Conservation (phyloP, 805 yeast genomes). For the Cyberlindnera japonica region DNA sequence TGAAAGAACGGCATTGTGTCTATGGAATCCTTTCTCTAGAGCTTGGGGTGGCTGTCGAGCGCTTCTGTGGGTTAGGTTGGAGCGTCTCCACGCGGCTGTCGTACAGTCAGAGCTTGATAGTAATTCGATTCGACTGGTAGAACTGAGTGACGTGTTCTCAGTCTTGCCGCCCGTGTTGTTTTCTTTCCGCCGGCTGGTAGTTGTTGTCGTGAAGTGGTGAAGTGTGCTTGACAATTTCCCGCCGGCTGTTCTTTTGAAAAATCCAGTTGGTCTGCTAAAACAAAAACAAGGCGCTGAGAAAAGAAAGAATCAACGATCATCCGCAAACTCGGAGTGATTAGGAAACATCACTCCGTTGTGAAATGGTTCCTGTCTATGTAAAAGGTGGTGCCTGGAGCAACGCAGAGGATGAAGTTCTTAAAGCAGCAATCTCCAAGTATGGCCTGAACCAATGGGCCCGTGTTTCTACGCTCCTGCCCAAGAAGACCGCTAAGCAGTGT, state of each 20-base stretch:
- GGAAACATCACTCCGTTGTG: too few relatives aligned
- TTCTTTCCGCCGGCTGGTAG: neutral
- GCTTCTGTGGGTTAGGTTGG: neutral
- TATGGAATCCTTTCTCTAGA: neutral
- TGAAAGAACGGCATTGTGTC: slow-evolving; percentile 37
- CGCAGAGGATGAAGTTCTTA: slow-evolving; percentile 76
- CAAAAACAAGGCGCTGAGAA: neutral
- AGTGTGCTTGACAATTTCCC: slow-evolving; percentile 1
- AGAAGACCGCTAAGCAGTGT: slow-evolving; percentile 88
- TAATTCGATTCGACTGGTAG: too few relatives aligned
- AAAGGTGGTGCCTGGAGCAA: slow-evolving; percentile 93
- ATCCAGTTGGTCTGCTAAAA: neutral
- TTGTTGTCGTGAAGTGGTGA: slow-evolving; percentile 4
- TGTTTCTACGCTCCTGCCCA: slow-evolving; percentile 78
- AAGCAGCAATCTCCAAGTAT: slow-evolving; percentile 89
- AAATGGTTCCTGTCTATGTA: slow-evolving; percentile 61
- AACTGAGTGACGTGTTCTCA: too few relatives aligned
- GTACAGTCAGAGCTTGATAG: too few relatives aligned
- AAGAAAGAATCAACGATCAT: too few relatives aligned
- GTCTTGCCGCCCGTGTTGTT: too few relatives aligned
- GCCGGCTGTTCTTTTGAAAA: neutral
- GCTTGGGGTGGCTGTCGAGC: neutral
- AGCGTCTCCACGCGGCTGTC: too few relatives aligned
- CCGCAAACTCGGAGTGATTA: too few relatives aligned
- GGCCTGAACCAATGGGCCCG: slow-evolving; percentile 95